Evolutionary conservation across 805 yeast species (phyloP), one percentile per base, ranked within the genome.

Genomic region (Kodamaea nitidulidarum): DNA sequence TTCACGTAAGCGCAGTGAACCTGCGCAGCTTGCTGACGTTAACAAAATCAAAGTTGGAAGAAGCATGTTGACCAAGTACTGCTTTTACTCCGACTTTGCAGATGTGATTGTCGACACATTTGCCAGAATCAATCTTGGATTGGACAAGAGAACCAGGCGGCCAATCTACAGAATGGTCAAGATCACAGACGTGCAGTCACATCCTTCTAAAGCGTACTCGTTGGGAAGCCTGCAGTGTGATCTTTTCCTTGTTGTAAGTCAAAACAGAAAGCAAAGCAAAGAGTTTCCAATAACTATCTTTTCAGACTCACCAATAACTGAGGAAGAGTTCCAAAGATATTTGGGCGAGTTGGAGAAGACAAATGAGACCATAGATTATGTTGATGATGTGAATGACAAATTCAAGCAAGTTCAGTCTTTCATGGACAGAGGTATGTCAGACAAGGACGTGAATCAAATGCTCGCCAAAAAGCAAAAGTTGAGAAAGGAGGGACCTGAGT

Each of bases 61-160:
- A 57, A 67, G 86, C 6, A 75, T 80, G 48, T 75, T 88, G 32
- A 76, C 81, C 28, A 84, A 82, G 56, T 87, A 71, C 56, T 78
- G 90, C 55, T 88, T 80, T 58, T 81, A 88, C 61, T 90, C 93
- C 9, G 88, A 80, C 24, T 90, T 95, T 58, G 79, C 75, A 33
- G 79, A 76, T 14, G 73, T 75, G 1, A 75, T 87, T 11, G 69
- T 75, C 14, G 95, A 87, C 15, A 80, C 95, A 36, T 87, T 72
- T 56, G 95, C 90, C 25, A 76, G 90, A 48, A 80, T 93, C 40
- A 88, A 87, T 56, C 76, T 93, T 40, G 96, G 96, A 7, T 54
- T 67, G 30, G 83, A 81, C 51, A 73, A 72, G 40, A 72, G 78
- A 32, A 75, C 80, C 9, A 78, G 82, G 21, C 67, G 70, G 52